These are phyloP conservation scores for Rhynchosporium graminicola DNA, from an alignment of 2,329 filamentous ascomycete genomes.

Conservation along the genomic window DNA sequence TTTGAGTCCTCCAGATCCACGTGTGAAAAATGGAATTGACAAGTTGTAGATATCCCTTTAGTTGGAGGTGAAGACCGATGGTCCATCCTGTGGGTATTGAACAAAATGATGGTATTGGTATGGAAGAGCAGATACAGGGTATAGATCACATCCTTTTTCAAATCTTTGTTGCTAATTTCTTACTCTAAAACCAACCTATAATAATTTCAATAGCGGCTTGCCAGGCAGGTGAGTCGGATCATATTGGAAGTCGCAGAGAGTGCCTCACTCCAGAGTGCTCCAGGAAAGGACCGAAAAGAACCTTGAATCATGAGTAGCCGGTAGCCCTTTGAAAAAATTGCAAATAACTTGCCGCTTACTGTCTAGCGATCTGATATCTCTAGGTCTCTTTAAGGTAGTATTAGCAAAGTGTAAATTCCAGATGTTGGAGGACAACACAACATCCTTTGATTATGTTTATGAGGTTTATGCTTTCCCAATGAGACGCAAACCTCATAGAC, in stretches of 20 bases:
- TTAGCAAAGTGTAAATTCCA: conserved; percentile 1
- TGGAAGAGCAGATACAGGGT: neutral
- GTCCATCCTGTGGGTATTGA: neutral
- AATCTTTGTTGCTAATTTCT: neutral
- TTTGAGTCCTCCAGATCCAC: neutral
- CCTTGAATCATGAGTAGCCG: neutral
- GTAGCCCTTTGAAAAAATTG: neutral
- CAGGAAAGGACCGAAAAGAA: neutral
- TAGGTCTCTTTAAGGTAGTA: neutral
- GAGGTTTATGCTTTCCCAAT: conserved; percentile 8
- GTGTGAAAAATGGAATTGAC: neutral
- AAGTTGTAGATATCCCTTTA: neutral
- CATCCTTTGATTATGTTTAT: conserved; percentile 5
- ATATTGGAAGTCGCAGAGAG: too few relatives aligned
- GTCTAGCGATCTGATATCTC: neutral
- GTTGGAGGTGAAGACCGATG: neutral
- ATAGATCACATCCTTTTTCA: neutral
- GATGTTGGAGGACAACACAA: neutral
- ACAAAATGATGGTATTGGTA: neutral
- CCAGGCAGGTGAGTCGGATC: too few relatives aligned
- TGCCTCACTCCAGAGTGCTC: too few relatives aligned
- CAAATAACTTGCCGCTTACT: neutral
- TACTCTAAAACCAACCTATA: neutral
- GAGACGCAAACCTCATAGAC: conserved; percentile 13
- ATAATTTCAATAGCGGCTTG: neutral